Base-by-base conservation (phyloP, 1,284 basidiomycete species). In the Lignosus rhinocerotis region DNA sequence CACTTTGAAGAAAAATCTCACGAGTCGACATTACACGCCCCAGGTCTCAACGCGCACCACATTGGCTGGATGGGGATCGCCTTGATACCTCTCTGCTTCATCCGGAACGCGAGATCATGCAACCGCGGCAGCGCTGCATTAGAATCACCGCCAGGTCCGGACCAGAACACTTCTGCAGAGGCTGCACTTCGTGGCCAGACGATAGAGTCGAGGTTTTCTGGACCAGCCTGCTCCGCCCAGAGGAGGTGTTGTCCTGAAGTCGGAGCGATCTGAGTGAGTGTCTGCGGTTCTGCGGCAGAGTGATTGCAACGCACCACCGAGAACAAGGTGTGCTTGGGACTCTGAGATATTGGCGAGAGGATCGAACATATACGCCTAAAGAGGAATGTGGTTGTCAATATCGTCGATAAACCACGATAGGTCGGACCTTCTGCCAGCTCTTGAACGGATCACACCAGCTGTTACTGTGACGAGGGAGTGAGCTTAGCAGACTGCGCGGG, bases 81-180 rank as follows among this genome's bases (percentile, higher is more conserved):
- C 0, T 72, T 72, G 4, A 93, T 77, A 11, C 91, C 91, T 17
- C 87, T 74, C 61, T 83, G 78, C 16, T 86, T 81, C 73, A 93
- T 80, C 30, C 92, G 79, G 72, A 81, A 92, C 19, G 80, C 76
- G 19, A 90, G 65, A 64, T 93, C 92, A 65, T 95, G 88, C 63
- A 96, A 76, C 34, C 93, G 82, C 16, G 86, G 82, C n/a, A 94
- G 72, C 1, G 93, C 93, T 36, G 82, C 76, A 1, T 70, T 74
- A n/a, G 31, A 54, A 53, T 51, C 56, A 51, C 25, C 82, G 74
- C 0, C 71, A 72, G 55, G 67, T 46, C 93, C 90, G 3, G 83
- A 86, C 92, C 92, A 94, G 73, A 89, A 94, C 12, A 93, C 70
- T 75, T 94, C 92, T 0, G 90, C 90, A 5, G 85, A 83, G 0